These are phyloP conservation scores for Lepidium aucheri DNA, from an alignment of 345 rosid genomes.

Conservation along the genomic window DNA sequence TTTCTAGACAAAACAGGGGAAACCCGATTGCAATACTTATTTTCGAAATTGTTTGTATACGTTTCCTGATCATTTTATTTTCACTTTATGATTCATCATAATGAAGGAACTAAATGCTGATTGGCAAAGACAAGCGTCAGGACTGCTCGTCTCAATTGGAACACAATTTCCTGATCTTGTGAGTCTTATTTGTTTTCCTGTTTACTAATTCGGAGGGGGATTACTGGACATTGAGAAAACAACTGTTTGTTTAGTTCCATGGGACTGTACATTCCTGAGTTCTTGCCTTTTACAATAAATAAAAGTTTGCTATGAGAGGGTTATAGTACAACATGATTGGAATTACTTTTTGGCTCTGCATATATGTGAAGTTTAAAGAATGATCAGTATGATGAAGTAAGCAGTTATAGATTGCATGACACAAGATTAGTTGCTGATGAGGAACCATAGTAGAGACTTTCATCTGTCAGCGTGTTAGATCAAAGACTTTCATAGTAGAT, in stretches of 20 bases:
- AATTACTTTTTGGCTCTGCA: neutral
- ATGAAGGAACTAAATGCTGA: constrained; percentile 74
- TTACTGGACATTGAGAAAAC: neutral
- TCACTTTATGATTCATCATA: constrained; percentile 9
- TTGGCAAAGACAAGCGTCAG: constrained; percentile 92
- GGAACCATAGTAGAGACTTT: constrained; percentile 2
- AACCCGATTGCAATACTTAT: neutral
- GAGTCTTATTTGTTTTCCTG: constrained; percentile 21
- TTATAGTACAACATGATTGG: neutral
- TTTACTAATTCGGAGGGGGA: neutral
- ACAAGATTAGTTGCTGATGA: neutral
- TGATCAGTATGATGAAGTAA: constrained; percentile 10
- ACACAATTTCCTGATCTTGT: constrained; percentile 91
- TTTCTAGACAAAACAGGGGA: neutral
- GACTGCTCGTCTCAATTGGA: constrained; percentile 86
- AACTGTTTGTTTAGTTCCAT: constrained; percentile 6
- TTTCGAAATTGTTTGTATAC: neutral
- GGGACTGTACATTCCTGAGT: neutral
- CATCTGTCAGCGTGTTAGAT: neutral
- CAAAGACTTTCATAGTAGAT: neutral
- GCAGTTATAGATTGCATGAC: constrained; percentile 4
- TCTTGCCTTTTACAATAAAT: neutral
- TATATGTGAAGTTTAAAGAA: neutral
- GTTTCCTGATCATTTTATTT: neutral
- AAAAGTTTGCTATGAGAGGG: neutral